Conservation (phyloP, 106 monocot genomes). For the Hemerocallis citrina region DNA sequence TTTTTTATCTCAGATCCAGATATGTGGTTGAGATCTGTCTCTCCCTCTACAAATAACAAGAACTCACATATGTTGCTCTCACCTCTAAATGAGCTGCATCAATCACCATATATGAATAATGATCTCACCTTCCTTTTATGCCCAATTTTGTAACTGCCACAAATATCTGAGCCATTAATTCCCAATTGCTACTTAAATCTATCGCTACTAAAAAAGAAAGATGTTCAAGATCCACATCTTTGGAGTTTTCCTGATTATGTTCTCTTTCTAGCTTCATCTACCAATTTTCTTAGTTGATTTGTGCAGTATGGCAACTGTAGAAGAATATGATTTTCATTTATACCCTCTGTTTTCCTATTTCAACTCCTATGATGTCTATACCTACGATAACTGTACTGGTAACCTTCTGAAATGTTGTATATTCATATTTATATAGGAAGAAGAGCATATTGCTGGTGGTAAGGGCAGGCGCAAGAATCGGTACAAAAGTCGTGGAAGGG, state of each 20-base stretch:
- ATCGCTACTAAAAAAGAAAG: not conserved
- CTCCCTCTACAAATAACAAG: too few relatives aligned
- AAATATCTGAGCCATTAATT: too few relatives aligned
- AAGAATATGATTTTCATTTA: not conserved
- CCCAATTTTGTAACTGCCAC: not conserved
- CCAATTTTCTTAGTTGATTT: not conserved
- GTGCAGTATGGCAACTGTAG: not conserved
- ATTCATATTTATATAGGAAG: conserved; percentile 15
- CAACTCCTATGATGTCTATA: not conserved
- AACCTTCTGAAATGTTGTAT: not conserved
- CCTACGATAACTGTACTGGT: not conserved
- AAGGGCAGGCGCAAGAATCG: conserved; percentile 25
- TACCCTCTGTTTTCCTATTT: not conserved
- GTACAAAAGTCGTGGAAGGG: conserved; percentile 22
- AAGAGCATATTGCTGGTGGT: conserved; percentile 17
- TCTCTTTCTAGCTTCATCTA: not conserved
- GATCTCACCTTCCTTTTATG: not conserved
- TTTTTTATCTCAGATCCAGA: too few relatives aligned
- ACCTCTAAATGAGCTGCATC: too few relatives aligned
- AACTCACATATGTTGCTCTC: too few relatives aligned
- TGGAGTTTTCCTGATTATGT: not conserved
- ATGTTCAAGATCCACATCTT: not conserved
- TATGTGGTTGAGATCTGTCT: too few relatives aligned
- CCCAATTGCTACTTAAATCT: too few relatives aligned
- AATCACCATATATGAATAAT: too few relatives aligned